Evolutionary conservation across 2,329 filamentous ascomycete species (phyloP), one percentile per base, ranked within the genome.

Genomic region (Bipolaris bicolor): DNA sequence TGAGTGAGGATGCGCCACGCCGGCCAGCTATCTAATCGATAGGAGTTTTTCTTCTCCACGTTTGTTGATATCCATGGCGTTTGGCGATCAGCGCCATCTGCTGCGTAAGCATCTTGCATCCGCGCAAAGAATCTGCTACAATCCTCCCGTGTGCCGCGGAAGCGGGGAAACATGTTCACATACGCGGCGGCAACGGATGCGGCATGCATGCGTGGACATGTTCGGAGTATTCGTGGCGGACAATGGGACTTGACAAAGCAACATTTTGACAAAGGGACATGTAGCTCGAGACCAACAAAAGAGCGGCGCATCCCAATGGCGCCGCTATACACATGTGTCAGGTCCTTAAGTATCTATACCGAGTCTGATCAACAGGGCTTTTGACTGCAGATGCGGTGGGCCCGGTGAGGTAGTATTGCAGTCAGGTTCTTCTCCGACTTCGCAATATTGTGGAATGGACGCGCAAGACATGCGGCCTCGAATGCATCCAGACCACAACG

Each of bases 21-120:
- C 63, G 55, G 57, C 49, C 46, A 47, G 60, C 59, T 61, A 65
- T 64, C 61, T 63, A 63, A 66, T 66, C 63, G 64, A 66, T 63
- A 67, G 49, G 56, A 60, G 34, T 36, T 49, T 61, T 64, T 52
- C 44, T 41, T 44, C 61, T 64, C 60, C 62, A 58, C 57, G 51
- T 54, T 61, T 58, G 49, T 54, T 58, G 49, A 48, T 36, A 24
- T 48, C 34, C 29, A 33, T 49, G 41, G 36, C n/a, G 40, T 31
- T 39, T 11, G 52, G 45, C 44, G 37, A 48, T 52, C 52, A 43
- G 46, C 46, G 16, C 47, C 45, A 20, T 20, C 16, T 34, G 47
- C 36, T 40, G 41, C 46, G 43, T 55, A 52, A 55, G 56, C 47
- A 31, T 45, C 31, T 49, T 43, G 56, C 56, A 52, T 47, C 26